A percentile compares a stretch with the other conserved stretches of the same genome.
These are phyloP conservation scores for Epithele typhae DNA, from an alignment of 768 basidiomycete genomes.

Conservation along the genomic window DNA sequence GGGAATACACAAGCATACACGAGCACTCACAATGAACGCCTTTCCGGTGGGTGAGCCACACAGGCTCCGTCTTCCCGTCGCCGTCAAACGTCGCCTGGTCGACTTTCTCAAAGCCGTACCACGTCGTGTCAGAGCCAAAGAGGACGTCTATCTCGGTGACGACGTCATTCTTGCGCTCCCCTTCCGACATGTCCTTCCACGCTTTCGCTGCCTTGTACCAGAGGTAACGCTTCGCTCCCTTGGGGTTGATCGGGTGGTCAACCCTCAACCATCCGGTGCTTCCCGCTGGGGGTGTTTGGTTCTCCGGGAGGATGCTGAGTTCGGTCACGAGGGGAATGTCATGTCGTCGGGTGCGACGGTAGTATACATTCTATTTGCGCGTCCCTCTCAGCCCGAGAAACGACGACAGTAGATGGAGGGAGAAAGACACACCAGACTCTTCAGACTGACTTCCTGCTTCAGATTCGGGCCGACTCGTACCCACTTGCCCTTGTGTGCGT, in stretches of 20 bases:
- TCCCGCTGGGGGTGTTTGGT: conserved; percentile 43
- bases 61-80: conserved; percentile 38
- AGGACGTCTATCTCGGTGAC: conserved; percentile 92
- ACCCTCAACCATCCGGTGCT: conserved; percentile 62
- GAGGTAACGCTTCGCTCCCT: conserved; percentile 54
- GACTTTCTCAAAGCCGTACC: conserved; percentile 82
- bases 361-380: conserved; percentile 59
- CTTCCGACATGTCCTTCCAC: conserved; percentile 51
- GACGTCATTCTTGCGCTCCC: conserved; percentile 51
- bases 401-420: neutral
- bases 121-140: conserved; percentile 78
- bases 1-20: neutral
- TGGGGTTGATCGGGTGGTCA: conserved; percentile 30
- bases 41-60: conserved; percentile 63
- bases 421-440: conserved; percentile 57
- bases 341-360: conserved; percentile 79
- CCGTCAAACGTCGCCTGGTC: conserved; percentile 52
- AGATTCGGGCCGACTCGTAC: conserved; percentile 82
- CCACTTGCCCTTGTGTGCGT: conserved; percentile 83
- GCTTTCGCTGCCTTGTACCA: conserved; percentile 80
- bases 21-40: conserved; percentile 64
- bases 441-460: conserved; percentile 58
- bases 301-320: conserved; percentile 56
- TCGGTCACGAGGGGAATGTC: conserved; percentile 79
- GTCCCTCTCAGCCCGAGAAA: neutral